Base-by-base conservation (phyloP, 805 yeast species). In the Yamadazyma philogaea region DNA sequence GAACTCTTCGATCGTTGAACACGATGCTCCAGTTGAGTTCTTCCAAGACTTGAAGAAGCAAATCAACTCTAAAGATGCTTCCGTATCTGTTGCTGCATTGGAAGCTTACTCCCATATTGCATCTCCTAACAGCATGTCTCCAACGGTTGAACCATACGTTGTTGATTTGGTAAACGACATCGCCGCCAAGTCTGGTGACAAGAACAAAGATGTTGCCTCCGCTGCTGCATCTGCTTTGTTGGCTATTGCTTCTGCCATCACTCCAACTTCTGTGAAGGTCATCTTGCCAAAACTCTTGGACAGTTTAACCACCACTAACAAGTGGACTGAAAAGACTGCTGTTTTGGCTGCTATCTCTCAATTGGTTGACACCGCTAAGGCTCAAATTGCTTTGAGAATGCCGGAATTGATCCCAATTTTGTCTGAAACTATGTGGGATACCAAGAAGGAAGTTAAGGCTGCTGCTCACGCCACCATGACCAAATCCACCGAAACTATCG, bases 401-500 rank as follows among this genome's bases (percentile, higher is more conserved):
- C 96, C 98, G 64, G 98, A 93, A 80, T 82, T 93, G 70, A 91
- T 93, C 63, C 99, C 99, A 72, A 93, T 84, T 56, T 78, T 93
- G 63, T 93, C 99, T 60, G 99, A 93, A 79, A 88, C 97, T 63
- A 93, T 93, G 98, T 93, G 99, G 99, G 99, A 93, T 76, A 93
- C 99, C 75, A 93, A 93, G 84, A 78, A 80, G 74, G 98, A 93
- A 66, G 99, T 93, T 68, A 93, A 93, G 84, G 80, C 78, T 58
- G 96, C 95, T 68, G 98, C 99, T 54, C 86, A 93, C 59, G 83
- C 82, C 62, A 88, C 98, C 72, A 89, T 93, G 81, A 79, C 90
- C 72, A 87, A 88, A 75, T 83, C 96, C 58, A 93, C 99, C 61
- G 93, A 90, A 73, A 89, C 98, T 64, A 91, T 93, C 59, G 95